phyloP scores from a whole-genome alignment of 2,329 filamentous ascomycete genomes.

The Cyphellophora europaea region DNA sequence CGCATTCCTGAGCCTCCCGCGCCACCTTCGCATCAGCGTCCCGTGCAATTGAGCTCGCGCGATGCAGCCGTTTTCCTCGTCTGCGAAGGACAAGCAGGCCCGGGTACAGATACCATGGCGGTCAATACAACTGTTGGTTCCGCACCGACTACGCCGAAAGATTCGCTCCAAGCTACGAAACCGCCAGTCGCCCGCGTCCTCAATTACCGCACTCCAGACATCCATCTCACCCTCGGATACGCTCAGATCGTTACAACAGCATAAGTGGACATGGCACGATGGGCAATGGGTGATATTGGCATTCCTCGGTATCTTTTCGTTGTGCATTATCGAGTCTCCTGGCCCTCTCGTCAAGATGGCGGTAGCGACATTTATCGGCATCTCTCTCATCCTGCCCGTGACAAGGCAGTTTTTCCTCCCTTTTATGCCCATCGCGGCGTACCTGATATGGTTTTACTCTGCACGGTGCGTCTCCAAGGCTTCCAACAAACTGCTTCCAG shows the following conservation, averaged over 20 bases:
- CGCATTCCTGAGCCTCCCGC: slow-evolving; percentile 4
- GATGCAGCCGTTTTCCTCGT: slow-evolving; percentile 22
- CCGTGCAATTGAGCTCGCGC: slow-evolving; percentile 3
- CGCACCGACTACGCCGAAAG: slow-evolving; percentile 57
- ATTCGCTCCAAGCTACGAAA: slow-evolving; percentile 61
- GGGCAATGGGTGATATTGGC: slow-evolving; percentile 72
- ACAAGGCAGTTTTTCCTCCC: slow-evolving; percentile 89
- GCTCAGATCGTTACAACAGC: slow-evolving; percentile 62
- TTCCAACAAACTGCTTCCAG: not conserved
- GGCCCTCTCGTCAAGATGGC: slow-evolving; percentile 71
- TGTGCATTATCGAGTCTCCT: slow-evolving; percentile 69
- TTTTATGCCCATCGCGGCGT: slow-evolving; percentile 73
- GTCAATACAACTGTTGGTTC: slow-evolving; percentile 43
- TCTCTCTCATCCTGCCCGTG: slow-evolving; percentile 68
- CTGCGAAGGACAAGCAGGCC: slow-evolving; percentile 39
- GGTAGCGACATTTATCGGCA: slow-evolving; percentile 56
- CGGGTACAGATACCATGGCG: slow-evolving; percentile 39
- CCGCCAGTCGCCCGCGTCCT: slow-evolving; percentile 57
- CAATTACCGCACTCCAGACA: slow-evolving; percentile 66
- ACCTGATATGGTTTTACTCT: slow-evolving; percentile 84
- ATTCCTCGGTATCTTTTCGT: slow-evolving; percentile 68
- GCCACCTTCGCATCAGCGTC: too few relatives aligned
- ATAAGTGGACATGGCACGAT: slow-evolving; percentile 75
- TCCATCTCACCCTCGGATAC: slow-evolving; percentile 76
- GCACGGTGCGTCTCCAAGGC: slow-evolving; percentile 61